These are phyloP conservation scores for Scopulariopsis brevicaulis DNA, from an alignment of 2,329 filamentous ascomycete genomes.

Conservation along the genomic window DNA sequence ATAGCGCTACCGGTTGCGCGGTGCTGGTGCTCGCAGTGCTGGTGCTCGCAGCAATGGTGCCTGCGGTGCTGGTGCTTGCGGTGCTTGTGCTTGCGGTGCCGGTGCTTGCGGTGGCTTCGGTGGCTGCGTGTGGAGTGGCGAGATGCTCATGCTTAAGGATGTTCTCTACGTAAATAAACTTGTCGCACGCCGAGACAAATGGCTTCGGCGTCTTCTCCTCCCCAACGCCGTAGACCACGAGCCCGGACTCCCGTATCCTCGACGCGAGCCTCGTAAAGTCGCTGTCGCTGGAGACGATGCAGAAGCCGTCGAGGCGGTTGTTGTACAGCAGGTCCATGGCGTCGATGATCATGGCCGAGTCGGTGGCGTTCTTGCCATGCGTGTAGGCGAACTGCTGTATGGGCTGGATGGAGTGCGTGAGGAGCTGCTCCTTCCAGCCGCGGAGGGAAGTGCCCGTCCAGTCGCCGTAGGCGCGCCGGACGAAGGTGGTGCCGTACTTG, in stretches of 20 bases:
- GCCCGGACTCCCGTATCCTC: slow-evolving; percentile 18
- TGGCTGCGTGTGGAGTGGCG: not conserved
- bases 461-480: slow-evolving; percentile 21
- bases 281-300: slow-evolving; percentile 21
- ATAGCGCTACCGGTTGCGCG: not conserved
- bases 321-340: slow-evolving; percentile 24
- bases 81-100: not conserved
- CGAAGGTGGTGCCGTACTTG: slow-evolving; percentile 19
- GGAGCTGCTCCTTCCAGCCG: slow-evolving; percentile 19
- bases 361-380: slow-evolving; percentile 20
- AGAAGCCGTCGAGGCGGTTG: slow-evolving; percentile 18
- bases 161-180: slow-evolving; percentile 17
- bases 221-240: slow-evolving; percentile 21
- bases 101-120: not conserved
- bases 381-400: slow-evolving; percentile 25
- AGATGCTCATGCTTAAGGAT: slow-evolving; percentile 4
- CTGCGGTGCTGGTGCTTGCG: not conserved
- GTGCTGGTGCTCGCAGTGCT: slow-evolving; percentile 4
- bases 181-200: slow-evolving; percentile 19
- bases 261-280: slow-evolving; percentile 22
- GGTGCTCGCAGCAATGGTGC: too few relatives aligned
- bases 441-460: slow-evolving; percentile 16
- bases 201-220: slow-evolving; percentile 18
- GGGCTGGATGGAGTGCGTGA: slow-evolving; percentile 19
- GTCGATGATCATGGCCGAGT: slow-evolving; percentile 23